Percentiles rank a stretch among this genome's conserved stretches.
Conservation (phyloP, 345 rosid species). For the Euphorbia lathyris region DNA sequence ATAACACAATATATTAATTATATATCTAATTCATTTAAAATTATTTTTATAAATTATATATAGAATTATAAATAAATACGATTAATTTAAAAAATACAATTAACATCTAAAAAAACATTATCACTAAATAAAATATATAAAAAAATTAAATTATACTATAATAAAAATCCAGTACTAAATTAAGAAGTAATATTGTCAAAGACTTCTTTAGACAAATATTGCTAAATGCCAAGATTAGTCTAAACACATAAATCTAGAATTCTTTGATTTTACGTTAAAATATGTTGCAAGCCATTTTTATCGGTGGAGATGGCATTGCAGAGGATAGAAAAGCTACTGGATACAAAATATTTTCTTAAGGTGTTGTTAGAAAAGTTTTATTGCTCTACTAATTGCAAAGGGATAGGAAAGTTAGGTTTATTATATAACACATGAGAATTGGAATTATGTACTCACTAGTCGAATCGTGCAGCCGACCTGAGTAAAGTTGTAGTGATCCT, state of each 20-base stretch:
- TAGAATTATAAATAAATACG: no score
- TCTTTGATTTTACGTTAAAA: conserved; percentile 51
- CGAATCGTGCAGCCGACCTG: no score
- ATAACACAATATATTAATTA: no score
- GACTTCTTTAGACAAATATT: conserved; percentile 81
- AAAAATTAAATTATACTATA: no score
- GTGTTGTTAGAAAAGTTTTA: conserved; percentile 64
- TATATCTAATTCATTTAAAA: no score
- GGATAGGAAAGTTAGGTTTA: conserved; percentile 3
- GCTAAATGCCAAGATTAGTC: conserved; percentile 49
- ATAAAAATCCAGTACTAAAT: no score
- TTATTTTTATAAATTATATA: no score
- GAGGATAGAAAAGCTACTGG: conserved; percentile 74
- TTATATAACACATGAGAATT: not conserved
- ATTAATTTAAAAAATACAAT: no score
- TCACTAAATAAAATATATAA: no score
- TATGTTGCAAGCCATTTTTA: conserved; percentile 47
- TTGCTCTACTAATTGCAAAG: conserved; percentile 84
- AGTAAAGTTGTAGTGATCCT: no score
- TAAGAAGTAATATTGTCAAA: no score
- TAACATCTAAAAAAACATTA: no score
- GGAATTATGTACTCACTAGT: not conserved
- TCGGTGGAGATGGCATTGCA: conserved; percentile 61
- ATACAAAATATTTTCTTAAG: conserved; percentile 73
- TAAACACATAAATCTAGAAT: conserved; percentile 47